Percentiles rank a stretch among this genome's conserved stretches.
These are phyloP conservation scores for Trametes punicea DNA, from an alignment of 768 basidiomycete species.

Conservation along the genomic window DNA sequence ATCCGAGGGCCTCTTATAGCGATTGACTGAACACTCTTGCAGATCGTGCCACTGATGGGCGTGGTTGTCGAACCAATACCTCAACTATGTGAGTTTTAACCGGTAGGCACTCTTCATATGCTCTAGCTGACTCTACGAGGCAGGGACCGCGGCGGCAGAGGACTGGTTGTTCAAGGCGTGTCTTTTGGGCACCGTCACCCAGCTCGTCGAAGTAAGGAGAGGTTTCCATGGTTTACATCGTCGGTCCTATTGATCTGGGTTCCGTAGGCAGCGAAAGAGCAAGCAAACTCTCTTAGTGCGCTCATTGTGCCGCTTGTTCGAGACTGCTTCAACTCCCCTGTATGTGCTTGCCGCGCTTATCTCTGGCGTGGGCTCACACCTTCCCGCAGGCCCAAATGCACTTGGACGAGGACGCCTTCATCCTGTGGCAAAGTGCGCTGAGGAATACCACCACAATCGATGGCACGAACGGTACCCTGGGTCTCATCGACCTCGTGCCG, in stretches of 20 bases:
- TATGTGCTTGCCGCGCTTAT: constrained; percentile 7
- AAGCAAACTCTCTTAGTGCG: constrained; percentile 18
- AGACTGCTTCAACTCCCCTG: constrained; percentile 25
- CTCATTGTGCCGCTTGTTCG: constrained; percentile 25
- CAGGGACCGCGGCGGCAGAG: constrained; percentile 66
- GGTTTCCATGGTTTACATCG: constrained; percentile 6
- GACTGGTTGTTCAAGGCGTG: constrained; percentile 72
- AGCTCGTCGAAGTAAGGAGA: constrained; percentile 56
- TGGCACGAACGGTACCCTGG: constrained; percentile 43
- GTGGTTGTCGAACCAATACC: constrained; percentile 66
- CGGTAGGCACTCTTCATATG: background rate
- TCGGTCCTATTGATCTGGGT: background rate
- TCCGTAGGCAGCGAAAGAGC: constrained; percentile 58
- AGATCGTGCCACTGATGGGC: constrained; percentile 68
- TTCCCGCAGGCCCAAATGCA: constrained; percentile 51
- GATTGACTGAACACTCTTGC: background rate
- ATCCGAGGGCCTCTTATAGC: background rate
- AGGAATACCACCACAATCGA: constrained; percentile 58
- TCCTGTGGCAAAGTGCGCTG: constrained; percentile 70
- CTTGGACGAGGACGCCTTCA: constrained; percentile 76
- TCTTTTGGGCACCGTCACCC: constrained; percentile 66
- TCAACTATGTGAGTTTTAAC: constrained; percentile 58
- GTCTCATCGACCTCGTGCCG: constrained; percentile 65
- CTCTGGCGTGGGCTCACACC: background rate
- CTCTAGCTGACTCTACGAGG: background rate